A percentile compares a stretch with the other conserved stretches of the same genome.
Evolutionary conservation across 2,329 filamentous ascomycete species (phyloP).

Genomic region (Aspergillus pseudoglaucus): DNA sequence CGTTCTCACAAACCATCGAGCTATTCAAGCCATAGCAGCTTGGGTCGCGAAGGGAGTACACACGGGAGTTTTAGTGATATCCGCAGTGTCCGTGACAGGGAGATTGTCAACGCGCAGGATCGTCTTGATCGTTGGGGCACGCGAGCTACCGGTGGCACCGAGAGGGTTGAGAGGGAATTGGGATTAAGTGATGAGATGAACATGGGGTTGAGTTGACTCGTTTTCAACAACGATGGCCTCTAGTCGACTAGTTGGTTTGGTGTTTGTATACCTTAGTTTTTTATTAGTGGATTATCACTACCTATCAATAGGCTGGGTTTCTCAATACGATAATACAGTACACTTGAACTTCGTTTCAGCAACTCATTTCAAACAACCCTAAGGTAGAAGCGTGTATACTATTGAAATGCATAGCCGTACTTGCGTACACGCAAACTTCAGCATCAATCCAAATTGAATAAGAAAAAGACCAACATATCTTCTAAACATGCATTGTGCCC

Average conservation of each 20-base stretch:
- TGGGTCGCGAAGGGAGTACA: conserved; percentile 14
- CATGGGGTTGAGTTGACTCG: conserved; percentile 67
- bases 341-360: neutral
- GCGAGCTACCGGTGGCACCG: conserved; percentile 50
- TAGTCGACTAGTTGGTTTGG: neutral
- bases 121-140: conserved; percentile 48
- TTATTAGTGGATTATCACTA: neutral
- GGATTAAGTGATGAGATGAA: conserved; percentile 76
- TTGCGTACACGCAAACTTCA: neutral
- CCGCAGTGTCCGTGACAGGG: conserved; percentile 31
- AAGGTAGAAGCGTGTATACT: neutral
- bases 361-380: neutral
- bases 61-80: conserved; percentile 27
- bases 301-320: neutral
- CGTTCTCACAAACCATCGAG: conserved; percentile 21
- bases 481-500: neutral
- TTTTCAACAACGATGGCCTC: neutral
- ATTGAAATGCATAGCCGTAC: too few relatives aligned
- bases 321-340: neutral
- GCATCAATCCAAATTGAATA: too few relatives aligned
- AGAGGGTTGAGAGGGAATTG: conserved; percentile 53
- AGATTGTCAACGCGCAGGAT: conserved; percentile 36
- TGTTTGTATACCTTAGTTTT: neutral
- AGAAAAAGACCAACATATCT: too few relatives aligned
- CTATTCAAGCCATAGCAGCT: conserved; percentile 11